phyloP scores from a whole-genome alignment of 306 rosid genomes.

The Malus domestica region DNA sequence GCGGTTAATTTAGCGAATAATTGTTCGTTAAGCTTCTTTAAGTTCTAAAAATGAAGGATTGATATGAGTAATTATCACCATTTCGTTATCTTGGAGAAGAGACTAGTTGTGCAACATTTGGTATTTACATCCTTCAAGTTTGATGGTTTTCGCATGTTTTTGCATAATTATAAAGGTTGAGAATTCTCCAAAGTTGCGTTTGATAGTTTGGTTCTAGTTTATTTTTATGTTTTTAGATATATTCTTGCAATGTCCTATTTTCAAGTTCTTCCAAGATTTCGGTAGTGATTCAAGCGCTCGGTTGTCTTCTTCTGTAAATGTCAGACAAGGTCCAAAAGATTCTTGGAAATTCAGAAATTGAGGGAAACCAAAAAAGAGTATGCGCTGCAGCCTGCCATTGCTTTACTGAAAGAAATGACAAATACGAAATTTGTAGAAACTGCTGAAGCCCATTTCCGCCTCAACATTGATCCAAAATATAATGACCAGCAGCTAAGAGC shows the following conservation, averaged over 20 bases:
- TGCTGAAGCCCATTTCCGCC: conserved; percentile 97
- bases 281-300: background rate
- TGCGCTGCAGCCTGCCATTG: conserved; percentile 62
- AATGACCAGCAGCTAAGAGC: conserved; percentile 97
- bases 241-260: background rate
- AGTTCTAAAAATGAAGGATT: too few relatives aligned
- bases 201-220: background rate
- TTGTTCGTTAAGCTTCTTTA: background rate
- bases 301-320: conserved; percentile 14
- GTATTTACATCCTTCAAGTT: background rate
- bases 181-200: background rate
- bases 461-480: conserved; percentile 92
- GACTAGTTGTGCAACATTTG: background rate
- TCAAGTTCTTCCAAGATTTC: background rate
- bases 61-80: background rate
- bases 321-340: conserved; percentile 82
- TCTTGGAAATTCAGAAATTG: conserved; percentile 86
- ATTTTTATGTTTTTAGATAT: background rate
- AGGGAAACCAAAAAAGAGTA: conserved; percentile 83
- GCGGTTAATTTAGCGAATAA: background rate
- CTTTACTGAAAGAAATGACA: conserved; percentile 65
- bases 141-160: background rate
- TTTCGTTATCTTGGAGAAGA: background rate
- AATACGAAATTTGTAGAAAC: conserved; percentile 76
- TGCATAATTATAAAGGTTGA: background rate